Conservation (phyloP, 2,329 filamentous ascomycete genomes). For the Cadophora sp. region DNA sequence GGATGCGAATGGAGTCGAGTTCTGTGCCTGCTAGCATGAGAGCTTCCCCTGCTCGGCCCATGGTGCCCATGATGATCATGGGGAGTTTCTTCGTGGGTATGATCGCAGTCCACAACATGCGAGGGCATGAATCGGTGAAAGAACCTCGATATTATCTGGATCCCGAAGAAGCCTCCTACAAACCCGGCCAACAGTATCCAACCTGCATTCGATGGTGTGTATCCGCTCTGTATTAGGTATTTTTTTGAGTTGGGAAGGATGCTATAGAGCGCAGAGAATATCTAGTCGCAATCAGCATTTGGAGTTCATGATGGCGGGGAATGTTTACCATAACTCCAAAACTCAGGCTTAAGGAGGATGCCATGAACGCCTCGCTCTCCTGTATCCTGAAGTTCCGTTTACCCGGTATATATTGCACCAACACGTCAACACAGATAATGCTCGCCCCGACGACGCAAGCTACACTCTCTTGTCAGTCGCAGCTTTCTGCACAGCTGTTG, state of each 20-base stretch:
- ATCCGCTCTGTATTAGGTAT: slow-evolving; percentile 75
- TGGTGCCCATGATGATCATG: slow-evolving; percentile 41
- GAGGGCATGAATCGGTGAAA: slow-evolving; percentile 78
- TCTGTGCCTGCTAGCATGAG: slow-evolving; percentile 25
- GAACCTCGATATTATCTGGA: slow-evolving; percentile 74
- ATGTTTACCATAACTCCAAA: slow-evolving; percentile 90
- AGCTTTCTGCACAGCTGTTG: slow-evolving; percentile 20
- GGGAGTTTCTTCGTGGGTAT: slow-evolving; percentile 66
- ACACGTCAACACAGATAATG: slow-evolving; percentile 85
- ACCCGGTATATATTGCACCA: slow-evolving; percentile 75
- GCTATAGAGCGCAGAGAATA: slow-evolving; percentile 86
- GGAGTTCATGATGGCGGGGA: not conserved
- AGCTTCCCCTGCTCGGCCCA: slow-evolving; percentile 21
- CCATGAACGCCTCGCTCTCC: slow-evolving; percentile 87
- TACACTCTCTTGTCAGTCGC: slow-evolving; percentile 29
- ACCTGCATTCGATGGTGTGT: slow-evolving; percentile 70
- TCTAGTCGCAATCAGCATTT: slow-evolving; percentile 59
- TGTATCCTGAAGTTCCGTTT: slow-evolving; percentile 84
- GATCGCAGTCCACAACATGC: slow-evolving; percentile 82
- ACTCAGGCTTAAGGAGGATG: slow-evolving; percentile 86
- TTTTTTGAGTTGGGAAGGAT: slow-evolving; percentile 88
- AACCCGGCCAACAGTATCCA: slow-evolving; percentile 75
- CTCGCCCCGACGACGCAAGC: slow-evolving; percentile 77
- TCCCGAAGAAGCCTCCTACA: slow-evolving; percentile 74
- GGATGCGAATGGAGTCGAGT: slow-evolving; percentile 20